A percentile compares a stretch with the other conserved stretches of the same genome.
Evolutionary conservation across 2,329 filamentous ascomycete species (phyloP).

Genomic region (Hypoxylon sp.): DNA sequence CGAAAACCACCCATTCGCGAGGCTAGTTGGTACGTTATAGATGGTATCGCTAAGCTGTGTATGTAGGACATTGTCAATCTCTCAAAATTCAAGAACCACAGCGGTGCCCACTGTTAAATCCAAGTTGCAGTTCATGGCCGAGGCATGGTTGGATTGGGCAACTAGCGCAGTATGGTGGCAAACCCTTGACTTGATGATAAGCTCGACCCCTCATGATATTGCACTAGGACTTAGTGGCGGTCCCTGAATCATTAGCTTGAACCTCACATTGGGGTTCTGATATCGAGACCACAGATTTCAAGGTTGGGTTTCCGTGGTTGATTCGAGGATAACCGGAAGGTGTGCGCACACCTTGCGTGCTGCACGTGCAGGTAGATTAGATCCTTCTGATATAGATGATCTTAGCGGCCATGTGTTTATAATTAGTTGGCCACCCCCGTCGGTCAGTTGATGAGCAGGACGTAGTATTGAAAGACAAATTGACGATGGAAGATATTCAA

Average conservation of each 20-base stretch:
- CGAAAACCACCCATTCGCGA: constrained; percentile 3
- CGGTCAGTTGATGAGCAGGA: constrained; percentile 6
- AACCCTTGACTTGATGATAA: constrained; percentile 6
- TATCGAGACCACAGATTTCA: constrained; percentile 26
- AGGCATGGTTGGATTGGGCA: background rate
- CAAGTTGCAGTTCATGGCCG: background rate
- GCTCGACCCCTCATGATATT: constrained; percentile 12
- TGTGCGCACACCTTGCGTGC: constrained; percentile 14
- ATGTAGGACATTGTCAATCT: constrained; percentile 31
- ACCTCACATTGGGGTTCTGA: constrained; percentile 31
- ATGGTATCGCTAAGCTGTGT: constrained; percentile 14
- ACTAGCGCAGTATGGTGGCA: constrained; percentile 3
- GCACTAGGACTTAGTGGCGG: constrained; percentile 9
- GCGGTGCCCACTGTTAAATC: constrained; percentile 10
- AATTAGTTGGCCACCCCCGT: constrained; percentile 27
- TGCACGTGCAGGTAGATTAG: constrained; percentile 26
- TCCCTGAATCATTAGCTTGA: constrained; percentile 10
- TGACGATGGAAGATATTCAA: constrained; percentile 20
- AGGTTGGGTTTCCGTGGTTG: constrained; percentile 16
- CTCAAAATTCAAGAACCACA: background rate
- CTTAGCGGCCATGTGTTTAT: constrained; percentile 29
- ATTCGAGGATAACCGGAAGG: constrained; percentile 28
- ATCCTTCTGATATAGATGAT: constrained; percentile 32
- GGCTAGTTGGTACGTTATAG: constrained; percentile 12
- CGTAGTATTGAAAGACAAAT: constrained; percentile 28